Conservation (phyloP, 768 basidiomycete genomes). For the Scleroderma citrinum region DNA sequence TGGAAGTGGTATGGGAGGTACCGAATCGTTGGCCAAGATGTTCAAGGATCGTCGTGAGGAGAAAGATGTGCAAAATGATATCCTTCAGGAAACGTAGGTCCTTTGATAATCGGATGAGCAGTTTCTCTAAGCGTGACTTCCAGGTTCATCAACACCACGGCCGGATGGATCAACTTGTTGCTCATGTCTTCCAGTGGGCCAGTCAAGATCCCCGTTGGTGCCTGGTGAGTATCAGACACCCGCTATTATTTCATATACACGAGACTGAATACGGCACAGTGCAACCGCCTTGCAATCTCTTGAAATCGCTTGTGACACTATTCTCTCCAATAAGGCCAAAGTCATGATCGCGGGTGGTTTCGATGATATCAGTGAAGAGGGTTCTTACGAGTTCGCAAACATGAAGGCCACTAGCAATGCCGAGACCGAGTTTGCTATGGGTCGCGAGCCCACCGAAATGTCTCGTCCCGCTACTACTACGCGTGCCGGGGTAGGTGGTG, state of each 20-base stretch:
- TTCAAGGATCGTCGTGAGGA: slow-evolving; percentile 99
- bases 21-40: slow-evolving; percentile 88
- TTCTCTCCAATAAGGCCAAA: slow-evolving; percentile 94
- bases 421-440: slow-evolving; percentile 97
- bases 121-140: slow-evolving; percentile 4
- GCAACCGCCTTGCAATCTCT: slow-evolving; percentile 97
- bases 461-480: slow-evolving; percentile 96
- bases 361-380: slow-evolving; percentile 97
- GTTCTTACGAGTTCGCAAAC: slow-evolving; percentile 98
- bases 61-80: slow-evolving; percentile 96
- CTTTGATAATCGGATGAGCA: neutral
- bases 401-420: slow-evolving; percentile 99
- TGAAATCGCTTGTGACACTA: slow-evolving; percentile 96
- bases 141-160: slow-evolving; percentile 98
- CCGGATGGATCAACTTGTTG: slow-evolving; percentile 95
- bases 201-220: slow-evolving; percentile 98
- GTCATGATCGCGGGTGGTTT: slow-evolving; percentile 99
- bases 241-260: neutral
- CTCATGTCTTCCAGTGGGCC: slow-evolving; percentile 95
- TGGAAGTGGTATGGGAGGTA: slow-evolving; percentile 98
- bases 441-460: slow-evolving; percentile 98
- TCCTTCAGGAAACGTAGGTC: slow-evolving; percentile 93
- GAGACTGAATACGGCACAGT: slow-evolving; percentile 32
- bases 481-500: slow-evolving; percentile 73
- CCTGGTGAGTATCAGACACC: slow-evolving; percentile 57